These are phyloP conservation scores for Hymenoscyphus albidus DNA, from an alignment of 2,329 filamentous ascomycete species.

Conservation along the genomic window DNA sequence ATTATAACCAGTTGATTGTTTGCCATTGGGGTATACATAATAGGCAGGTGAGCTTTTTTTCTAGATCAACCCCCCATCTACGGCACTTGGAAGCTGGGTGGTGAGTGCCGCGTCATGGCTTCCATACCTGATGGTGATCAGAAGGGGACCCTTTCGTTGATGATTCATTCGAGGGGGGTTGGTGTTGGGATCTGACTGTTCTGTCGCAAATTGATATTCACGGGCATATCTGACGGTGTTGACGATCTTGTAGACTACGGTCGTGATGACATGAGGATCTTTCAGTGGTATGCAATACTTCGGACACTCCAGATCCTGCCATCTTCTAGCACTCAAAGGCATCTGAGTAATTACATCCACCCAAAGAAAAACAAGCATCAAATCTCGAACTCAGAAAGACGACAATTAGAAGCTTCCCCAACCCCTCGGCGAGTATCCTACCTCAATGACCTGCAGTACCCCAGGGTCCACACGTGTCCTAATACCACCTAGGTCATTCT, in stretches of 20 bases:
- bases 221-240: not conserved
- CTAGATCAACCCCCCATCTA: not conserved
- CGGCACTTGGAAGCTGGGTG: not conserved
- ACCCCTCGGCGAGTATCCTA: not conserved
- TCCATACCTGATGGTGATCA: not conserved
- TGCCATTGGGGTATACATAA: not conserved
- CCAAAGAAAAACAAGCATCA: not conserved
- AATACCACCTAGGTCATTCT: not conserved
- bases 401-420: not conserved
- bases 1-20: no score
- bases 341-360: not conserved
- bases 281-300: not conserved
- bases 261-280: not conserved
- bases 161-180: not conserved
- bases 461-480: slow-evolving; percentile 1
- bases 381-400: not conserved
- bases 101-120: not conserved
- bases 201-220: not conserved
- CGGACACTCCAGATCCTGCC: not conserved
- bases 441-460: not conserved
- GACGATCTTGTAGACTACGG: not conserved
- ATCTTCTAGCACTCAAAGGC: not conserved
- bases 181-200: not conserved
- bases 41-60: not conserved
- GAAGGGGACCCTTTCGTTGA: not conserved